Base-by-base conservation (phyloP, 345 rosid species). In the Pelargonium nanum region DNA sequence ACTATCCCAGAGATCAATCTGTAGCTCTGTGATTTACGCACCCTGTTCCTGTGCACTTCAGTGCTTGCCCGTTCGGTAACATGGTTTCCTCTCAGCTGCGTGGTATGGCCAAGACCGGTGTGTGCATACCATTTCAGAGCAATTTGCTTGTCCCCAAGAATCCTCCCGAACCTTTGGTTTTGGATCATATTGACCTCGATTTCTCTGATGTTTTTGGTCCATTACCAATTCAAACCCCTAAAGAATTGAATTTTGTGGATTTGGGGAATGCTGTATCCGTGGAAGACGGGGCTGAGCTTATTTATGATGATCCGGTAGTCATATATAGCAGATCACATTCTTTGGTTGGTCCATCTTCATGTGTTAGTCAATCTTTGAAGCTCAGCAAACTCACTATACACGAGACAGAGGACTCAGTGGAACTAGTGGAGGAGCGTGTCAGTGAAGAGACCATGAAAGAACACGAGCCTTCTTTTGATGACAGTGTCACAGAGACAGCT, bases 241-340 rank as follows among this genome's bases (percentile, higher is more conserved):
- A 61, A 48, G 81, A 81, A 52, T 65, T 55, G 53, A 69, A 50
- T 28, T 51, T 48, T 60, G 77, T 45, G 6, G 71, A 71, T 58
- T 58, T 68, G 32, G 78, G 65, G n/a, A 68, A 63, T 59, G 23
- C 68, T 61, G 50, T 68, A 24, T 67, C 61, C 15, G 75, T 51
- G 55, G 56, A 23, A 16, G 84, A 72, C 48, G 79, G 4, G 13
- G 57, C 51, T 56, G 85, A 75, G 69, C 78, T 79, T 53, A 60
- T 70, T 60, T 92, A 74, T 66, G 83, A 85, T 32, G 87, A 79
- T 66, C 96, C 97, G 23, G 79, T 73, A 68, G 85, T 84, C 69
- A 77, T 93, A 65, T 63, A 79, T 69, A 87, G 64, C 69, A 83
- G 89, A 16, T 93, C 99, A 4, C 99, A 85, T 81, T 89, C 97